Base-by-base conservation (phyloP, 2,329 filamentous ascomycete species). In the Metarhizium brunneum region DNA sequence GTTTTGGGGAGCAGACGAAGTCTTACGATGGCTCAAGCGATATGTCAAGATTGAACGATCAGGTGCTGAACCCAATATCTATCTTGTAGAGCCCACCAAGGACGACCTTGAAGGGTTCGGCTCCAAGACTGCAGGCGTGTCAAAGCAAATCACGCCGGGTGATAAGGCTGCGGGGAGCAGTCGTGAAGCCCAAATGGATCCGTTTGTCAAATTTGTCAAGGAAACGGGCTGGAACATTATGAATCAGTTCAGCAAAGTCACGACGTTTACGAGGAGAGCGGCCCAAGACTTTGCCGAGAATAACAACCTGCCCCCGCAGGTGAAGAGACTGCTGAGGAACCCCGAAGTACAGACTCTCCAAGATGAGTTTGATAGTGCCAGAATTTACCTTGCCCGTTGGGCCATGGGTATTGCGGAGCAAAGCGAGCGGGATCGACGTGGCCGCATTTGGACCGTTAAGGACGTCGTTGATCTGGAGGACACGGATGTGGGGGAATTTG, bases 351-450 rank as follows among this genome's bases (percentile, higher is more conserved):
- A 96, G 73, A 96, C 89, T 0, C 71, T 99, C 25, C 92, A 96
- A 67, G 92, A 97, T 58, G 95, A 99, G 67, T 99, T 96, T 64
- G 95, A 99, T 74, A 96, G 91, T 64, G 94, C 95, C 4, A 83
- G 94, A 60, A 80, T 99, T 57, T 99, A 99, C 67, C 79, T 99
- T 43, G 94, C 94, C 25, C 81, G 94, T 60, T 99, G 94, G 94
- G 94, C 94, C 2, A 97, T 99, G 94, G 91, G 91, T 7, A 96
- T 99, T 60, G 92, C 94, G 0, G 95, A 99, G 69, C 94, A 99
- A 73, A 92, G 92, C 64, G 94, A 99, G 66, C 80, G 85, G 43
- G 94, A 99, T 64, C 79, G 87, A 29, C 88, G 85, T 53, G 87
- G 92, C 69, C 80, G 92, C 50, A 92, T 96, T 66, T 99, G 91